Evolutionary conservation across 176 grass and related monocot species (phyloP), one percentile per base, ranked within the genome.

Genomic region (Musa itinerans): DNA sequence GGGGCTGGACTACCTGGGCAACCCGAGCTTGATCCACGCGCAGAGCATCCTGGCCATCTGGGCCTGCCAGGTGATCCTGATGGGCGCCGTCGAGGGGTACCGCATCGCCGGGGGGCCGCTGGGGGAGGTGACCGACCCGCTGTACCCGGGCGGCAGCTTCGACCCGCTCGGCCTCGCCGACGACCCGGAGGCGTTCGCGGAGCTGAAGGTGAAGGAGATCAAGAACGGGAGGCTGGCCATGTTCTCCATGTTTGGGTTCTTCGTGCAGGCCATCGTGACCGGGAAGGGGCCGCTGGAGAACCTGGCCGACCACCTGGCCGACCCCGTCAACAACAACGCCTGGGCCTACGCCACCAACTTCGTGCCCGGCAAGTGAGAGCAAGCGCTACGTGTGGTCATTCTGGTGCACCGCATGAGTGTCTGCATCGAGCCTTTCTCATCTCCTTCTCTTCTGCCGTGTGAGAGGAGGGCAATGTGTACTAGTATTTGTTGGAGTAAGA

Each of bases 241-340:
- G 92, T 99, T 99, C 83, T 99, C 95, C 23, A 99, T 99, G 95
- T 99, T 99, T 4, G 95, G 95, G 0, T 96, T 85, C 87, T 97
- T 97, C 52, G 87, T 97, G 12, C 93, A 92, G 72, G 90, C 93
- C 74, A 90, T 97, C 16, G 90, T 97, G 65, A 97, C 93, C 53
- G 93, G 89, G 12, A 97, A 97, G 77, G 93, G 93, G 1, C 93
- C 93, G 0, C 54, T 97, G 2, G 93, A 97, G 90, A 97, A 97
- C 87, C 81, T 93, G 23, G 90, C 90, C 10, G 94, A 98, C 81
- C 94, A 98, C 86, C 83, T 92, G 1, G 83, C 93, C 1, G 94
- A 98, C 67, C 94, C 94, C 1, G 90, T 98, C 15, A 98, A 91
- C 90, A 98, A 98, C 88, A 98, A 98, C 15, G 94, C 90, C 0